Evolutionary conservation across 805 yeast species (phyloP).

Genomic region (Alloascoidea africana): DNA sequence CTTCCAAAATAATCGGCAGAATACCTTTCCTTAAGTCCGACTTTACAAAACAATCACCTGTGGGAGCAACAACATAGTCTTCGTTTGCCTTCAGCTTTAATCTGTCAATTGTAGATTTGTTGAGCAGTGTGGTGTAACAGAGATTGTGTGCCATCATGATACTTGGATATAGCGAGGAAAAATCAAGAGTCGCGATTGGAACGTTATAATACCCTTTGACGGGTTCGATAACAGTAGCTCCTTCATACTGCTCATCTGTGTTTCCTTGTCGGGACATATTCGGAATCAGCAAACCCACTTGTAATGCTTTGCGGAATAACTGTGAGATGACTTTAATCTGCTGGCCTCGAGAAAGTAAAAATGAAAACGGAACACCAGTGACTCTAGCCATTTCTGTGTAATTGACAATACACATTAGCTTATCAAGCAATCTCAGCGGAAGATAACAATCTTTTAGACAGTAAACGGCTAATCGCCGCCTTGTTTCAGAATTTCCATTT

Average conservation of each 20-base stretch:
- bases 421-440: conserved; percentile 78
- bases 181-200: conserved; percentile 96
- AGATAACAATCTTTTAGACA: conserved; percentile 93
- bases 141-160: conserved; percentile 98
- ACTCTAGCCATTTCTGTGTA: conserved; percentile 99
- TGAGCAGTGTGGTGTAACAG: conserved; percentile 83
- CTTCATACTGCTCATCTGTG: conserved; percentile 87
- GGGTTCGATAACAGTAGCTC: conserved; percentile 98
- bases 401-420: conserved; percentile 90
- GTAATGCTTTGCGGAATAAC: conserved; percentile 80
- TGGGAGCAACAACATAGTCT: conserved; percentile 82
- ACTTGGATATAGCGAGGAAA: conserved; percentile 93
- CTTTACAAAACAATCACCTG: conserved; percentile 82
- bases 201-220: conserved; percentile 88
- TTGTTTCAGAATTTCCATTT: conserved; percentile 81
- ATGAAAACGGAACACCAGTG: conserved; percentile 95
- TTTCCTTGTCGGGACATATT: conserved; percentile 70
- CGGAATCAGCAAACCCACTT: conserved; percentile 80
- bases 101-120: conserved; percentile 50
- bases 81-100: conserved; percentile 46
- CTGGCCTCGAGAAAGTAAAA: conserved; percentile 81
- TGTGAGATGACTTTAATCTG: conserved; percentile 96
- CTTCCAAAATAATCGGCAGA: conserved; percentile 82
- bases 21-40: conserved; percentile 60
- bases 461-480: conserved; percentile 91